Base-by-base conservation (phyloP, 148 eudicot genomes). In the Persicaria maculosa region DNA sequence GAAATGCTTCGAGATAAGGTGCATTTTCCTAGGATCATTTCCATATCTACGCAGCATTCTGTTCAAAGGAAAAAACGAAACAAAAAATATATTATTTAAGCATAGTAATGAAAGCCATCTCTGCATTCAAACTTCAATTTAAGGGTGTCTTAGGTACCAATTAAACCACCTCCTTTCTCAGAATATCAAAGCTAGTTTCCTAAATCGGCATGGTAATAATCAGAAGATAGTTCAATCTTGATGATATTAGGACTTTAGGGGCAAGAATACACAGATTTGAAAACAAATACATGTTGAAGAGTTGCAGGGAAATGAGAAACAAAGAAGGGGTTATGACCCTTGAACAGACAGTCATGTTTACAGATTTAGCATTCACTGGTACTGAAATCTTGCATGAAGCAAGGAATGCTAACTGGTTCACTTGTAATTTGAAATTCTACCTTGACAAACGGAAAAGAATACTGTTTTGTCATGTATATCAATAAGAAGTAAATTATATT, bases 11-110 rank as follows among this genome's bases (percentile, higher is more conserved):
- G 91, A 79, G 81, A 86, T 57, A 31, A 71, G 79, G 74, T 77
- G 78, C 85, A 79, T 75, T 61, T 72, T 80, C 61, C 44, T 45
- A 50, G 86, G 90, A 72, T 87, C 74, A 80, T 77, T 31, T 16
- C 71, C 81, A 72, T 80, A 81, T 77, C 64, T 89, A 46, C 74
- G 82, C 84, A 91, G 61, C 77, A 91, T 72, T 84, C 97, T 91
- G 82, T 71, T 46, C 0, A 22, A 45, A 65, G 4, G 15, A 40
- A 15, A 12, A 25, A 64, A 12, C 6, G 9, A 22, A 36, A 22
- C 40, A 22, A 22, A 15, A 19, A 59, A 59, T 36, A 59, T 12
- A 48, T 9, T 12, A 48, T 8, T 9, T 59, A 8, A 20, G 19
- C 40, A 9, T 6, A 7, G 22, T 59, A 59, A 59, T 7, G 14